Base-by-base conservation (phyloP, 202 grass and related monocot species). In the Setaria viridis region DNA sequence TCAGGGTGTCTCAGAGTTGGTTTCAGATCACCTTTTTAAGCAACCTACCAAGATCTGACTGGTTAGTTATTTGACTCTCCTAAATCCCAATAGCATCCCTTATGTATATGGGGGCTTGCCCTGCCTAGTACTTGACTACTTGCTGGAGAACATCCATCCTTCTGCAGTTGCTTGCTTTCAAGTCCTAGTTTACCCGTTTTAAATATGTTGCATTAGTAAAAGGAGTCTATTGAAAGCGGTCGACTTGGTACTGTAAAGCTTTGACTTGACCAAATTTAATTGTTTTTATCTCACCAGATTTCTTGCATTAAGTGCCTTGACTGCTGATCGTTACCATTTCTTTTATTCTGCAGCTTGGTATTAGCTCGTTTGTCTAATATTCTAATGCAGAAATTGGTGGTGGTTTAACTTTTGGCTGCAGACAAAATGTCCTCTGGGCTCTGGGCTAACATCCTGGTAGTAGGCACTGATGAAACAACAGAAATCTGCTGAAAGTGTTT, bases 371-470 rank as follows among this genome's bases (percentile, higher is more conserved):
- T 62, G 51, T 85, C 50, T 76, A 30, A 80, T 85, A 25, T 68
- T n/a, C 62, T 64, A 29, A 37, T 58, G 45, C 43, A 43, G 39
- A 70, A 46, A 45, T 78, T n/a, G 32, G 68, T 68, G 35, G 34
- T 42, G 80, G 42, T 42, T 80, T 47, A 67, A 35, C 41, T 85
- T 65, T 87, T 73, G 62, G 11, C 9, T 90, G 80, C 92, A 97
- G 94, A 76, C 84, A 78, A 83, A 84, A 76, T 11, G 39, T 85
- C 75, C 86, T 74, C 75, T 83, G 87, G 85, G 80, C 80, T 88
- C 78, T 77, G 88, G 80, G 90, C 90, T 97, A 94, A 97, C 94
- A 97, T 75, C 72, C 80, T 86, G 89, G 80, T 86, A 93, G 77
- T 86, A 88, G 85, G 85, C 79, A 89, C 86, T 91, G 73, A 91